Evolutionary conservation across 306 rosid species (phyloP).

Genomic region (Quercus dentata): DNA sequence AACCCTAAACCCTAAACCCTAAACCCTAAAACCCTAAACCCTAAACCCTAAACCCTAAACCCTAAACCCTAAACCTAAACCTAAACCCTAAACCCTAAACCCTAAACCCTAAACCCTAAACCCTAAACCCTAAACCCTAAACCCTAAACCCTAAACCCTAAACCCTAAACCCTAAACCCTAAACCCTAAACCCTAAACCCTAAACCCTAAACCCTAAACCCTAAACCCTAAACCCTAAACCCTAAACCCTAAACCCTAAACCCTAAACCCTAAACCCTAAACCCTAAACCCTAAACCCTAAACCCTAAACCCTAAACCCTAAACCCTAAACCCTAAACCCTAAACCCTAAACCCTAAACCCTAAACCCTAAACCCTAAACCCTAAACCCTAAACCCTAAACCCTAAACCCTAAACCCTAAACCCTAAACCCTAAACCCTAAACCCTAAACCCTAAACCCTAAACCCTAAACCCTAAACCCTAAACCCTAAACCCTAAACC

Average conservation of each 20-base stretch:
- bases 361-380: conserved; percentile 26
- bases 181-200: conserved; percentile 9
- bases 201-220: not conserved
- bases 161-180: conserved; percentile 3
- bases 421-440: conserved; percentile 25
- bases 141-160: conserved; percentile 13
- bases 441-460: conserved; percentile 16
- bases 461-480: conserved; percentile 16
- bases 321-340: conserved; percentile 10
- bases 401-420: conserved; percentile 28
- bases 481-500: conserved; percentile 19
- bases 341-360: conserved; percentile 18
- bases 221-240: not conserved
- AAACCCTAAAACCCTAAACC: conserved; percentile 16
- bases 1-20: conserved; percentile 7
- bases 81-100: not conserved
- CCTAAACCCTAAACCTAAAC: conserved; percentile 22
- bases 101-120: not conserved
- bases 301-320: conserved; percentile 12
- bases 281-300: conserved; percentile 14
- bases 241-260: conserved; percentile 16
- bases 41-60: conserved; percentile 16
- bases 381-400: conserved; percentile 22
- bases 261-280: conserved; percentile 11
- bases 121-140: conserved; percentile 9